These are phyloP conservation scores for Pichia sp. DNA, from an alignment of 1,139 yeast genomes.

Conservation along the genomic window DNA sequence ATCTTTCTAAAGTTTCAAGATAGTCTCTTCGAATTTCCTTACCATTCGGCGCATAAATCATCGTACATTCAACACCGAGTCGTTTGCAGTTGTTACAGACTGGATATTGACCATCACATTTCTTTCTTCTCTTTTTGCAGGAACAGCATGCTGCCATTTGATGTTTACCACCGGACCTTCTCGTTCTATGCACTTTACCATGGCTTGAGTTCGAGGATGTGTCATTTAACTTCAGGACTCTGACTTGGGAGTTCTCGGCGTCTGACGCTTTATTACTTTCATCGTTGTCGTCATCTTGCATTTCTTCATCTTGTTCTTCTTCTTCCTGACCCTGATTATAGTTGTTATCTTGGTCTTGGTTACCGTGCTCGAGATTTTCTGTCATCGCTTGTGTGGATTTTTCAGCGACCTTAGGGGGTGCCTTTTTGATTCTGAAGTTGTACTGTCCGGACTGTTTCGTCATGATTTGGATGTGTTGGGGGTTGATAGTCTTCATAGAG, in stretches of 20 bases:
- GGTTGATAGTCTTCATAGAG: too few species aligned
- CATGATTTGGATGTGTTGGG: not conserved
- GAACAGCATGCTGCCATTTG: constrained; percentile 33
- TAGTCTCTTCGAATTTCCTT: constrained; percentile 50
- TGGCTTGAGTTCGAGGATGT: too few species aligned
- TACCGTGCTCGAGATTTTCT: too few species aligned
- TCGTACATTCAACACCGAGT: constrained; percentile 45
- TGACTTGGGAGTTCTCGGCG: not conserved
- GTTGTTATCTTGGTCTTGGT: too few species aligned
- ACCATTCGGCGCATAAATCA: constrained; percentile 51
- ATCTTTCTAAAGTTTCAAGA: constrained; percentile 44
- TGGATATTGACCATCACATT: constrained; percentile 53
- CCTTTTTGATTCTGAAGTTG: not conserved
- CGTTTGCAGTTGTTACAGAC: constrained; percentile 44
- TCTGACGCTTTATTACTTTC: too few species aligned
- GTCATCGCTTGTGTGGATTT: not conserved
- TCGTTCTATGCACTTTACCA: not conserved
- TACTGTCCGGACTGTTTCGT: not conserved
- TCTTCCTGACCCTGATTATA: too few species aligned
- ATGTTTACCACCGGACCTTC: constrained; percentile 24
- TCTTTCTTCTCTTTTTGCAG: constrained; percentile 41
- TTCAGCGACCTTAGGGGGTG: not conserved
- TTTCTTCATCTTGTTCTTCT: too few species aligned
- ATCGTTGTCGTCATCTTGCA: too few species aligned
- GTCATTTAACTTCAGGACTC: not conserved